Base-by-base conservation (phyloP, 768 basidiomycete genomes). In the Rhizopogon rudus region DNA sequence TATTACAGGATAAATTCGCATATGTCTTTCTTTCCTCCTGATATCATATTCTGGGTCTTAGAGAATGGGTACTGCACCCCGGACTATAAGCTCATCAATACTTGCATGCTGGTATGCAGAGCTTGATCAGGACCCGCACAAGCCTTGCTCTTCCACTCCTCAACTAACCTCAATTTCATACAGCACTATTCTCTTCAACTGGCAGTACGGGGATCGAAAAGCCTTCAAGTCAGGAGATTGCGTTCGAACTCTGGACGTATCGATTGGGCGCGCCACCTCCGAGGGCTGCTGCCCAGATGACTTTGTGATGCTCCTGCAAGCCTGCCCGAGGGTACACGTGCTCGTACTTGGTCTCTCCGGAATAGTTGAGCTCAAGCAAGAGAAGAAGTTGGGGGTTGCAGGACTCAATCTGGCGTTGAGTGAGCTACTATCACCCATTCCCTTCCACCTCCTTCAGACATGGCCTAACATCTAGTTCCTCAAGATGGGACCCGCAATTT, bases 361-460 rank as follows among this genome's bases (percentile, higher is more conserved):
- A 6, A 29, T 69, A 4, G 60, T 62, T 40, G 55, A 55, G 6
- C 57, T 71, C 20, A 50, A 51, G 20, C 29, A 48, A 1, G 57
- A 64, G 10, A 13, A 42, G 40, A 60, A 62, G 7, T 61, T 75
- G 17, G 53, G 12, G 20, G 41, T 20, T 42, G 17, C 41, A 42
- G 10, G 41, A 17, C 60, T 77, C 49, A 63, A 59, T 31, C 54
- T 79, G 22, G 52, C 62, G 12, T 44, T 56, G 0, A 75, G 71
- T 53, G 73, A 75, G 45, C 63, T 75, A 1, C 75, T 77, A 62
- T 76, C 77, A 6, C 75, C 76, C 13, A 63, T 77, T 16, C 57
- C 77, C 5, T 80, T 75, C 50, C 72, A 78, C 46, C 63, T 80
- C 0, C 62, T 79, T n/a, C 59, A 57, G 0, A 65, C 75, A 41